phyloP scores from a whole-genome alignment of 305 asterid genomes.

The Fraxinus floribunda region DNA sequence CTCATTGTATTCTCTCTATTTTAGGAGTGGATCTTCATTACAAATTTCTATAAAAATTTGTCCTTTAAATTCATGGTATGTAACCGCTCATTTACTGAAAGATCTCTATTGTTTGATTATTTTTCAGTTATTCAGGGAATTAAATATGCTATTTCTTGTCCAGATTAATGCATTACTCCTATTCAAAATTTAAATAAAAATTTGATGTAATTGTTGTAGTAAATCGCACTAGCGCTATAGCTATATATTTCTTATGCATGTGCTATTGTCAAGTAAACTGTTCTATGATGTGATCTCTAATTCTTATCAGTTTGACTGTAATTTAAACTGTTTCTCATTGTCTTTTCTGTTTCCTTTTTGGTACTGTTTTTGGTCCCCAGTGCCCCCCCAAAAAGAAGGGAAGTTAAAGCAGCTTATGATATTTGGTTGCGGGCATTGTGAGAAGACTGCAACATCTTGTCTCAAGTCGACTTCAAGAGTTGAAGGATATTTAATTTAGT shows the following conservation, averaged over 20 bases:
- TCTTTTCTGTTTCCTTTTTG: conserved; percentile 5
- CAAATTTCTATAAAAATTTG: conserved; percentile 13
- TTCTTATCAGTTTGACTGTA: conserved; percentile 11
- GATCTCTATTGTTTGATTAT: conserved; percentile 6
- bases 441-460: conserved; percentile 26
- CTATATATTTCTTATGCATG: neutral
- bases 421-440: conserved; percentile 13
- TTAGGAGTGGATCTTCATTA: conserved; percentile 26
- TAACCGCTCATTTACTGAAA: conserved; percentile 23
- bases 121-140: conserved; percentile 6
- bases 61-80: conserved; percentile 12
- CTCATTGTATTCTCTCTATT: conserved; percentile 21
- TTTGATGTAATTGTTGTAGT: conserved; percentile 23
- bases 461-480: conserved; percentile 8
- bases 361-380: neutral
- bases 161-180: conserved; percentile 17
- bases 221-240: conserved; percentile 17
- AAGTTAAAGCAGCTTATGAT: neutral
- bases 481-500: conserved; percentile 20
- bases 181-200: conserved; percentile 17
- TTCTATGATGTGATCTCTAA: conserved; percentile 7
- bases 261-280: conserved; percentile 10
- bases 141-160: neutral
- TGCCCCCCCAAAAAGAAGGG: neutral
- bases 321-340: conserved; percentile 7